Conservation (phyloP, 2,329 filamentous ascomycete species). For the Aureobasidium sp. region DNA sequence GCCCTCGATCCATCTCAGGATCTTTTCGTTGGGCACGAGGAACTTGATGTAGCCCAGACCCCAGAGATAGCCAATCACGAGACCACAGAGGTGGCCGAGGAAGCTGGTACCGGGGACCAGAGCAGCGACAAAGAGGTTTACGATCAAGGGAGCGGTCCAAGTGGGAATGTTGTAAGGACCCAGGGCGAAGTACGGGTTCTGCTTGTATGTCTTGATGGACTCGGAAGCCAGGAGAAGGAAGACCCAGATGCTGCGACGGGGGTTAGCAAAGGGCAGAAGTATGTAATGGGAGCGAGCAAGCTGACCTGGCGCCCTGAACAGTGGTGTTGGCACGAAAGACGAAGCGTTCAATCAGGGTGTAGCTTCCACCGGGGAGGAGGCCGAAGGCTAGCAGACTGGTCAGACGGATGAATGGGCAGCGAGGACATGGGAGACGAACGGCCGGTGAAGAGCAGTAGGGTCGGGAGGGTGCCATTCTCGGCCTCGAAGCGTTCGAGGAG, state of each 20-base stretch:
- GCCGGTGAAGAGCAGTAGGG: conserved; percentile 81
- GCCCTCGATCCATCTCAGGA: conserved; percentile 78
- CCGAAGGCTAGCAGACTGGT: conserved; percentile 32
- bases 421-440: conserved; percentile 52
- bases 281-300: neutral
- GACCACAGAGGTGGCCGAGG: conserved; percentile 76
- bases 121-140: conserved; percentile 66
- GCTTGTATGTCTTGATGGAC: conserved; percentile 74
- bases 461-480: conserved; percentile 83
- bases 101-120: conserved; percentile 77
- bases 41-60: conserved; percentile 85
- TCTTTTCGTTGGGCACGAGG: conserved; percentile 81
- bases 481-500: conserved; percentile 88
- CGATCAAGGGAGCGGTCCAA: conserved; percentile 79
- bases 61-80: conserved; percentile 80
- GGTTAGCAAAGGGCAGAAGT: neutral
- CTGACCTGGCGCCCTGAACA: conserved; percentile 76
- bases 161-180: conserved; percentile 72
- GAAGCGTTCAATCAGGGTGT: conserved; percentile 69
- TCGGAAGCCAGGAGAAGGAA: conserved; percentile 82
- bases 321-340: conserved; percentile 64
- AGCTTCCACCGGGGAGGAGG: conserved; percentile 68
- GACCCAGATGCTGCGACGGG: conserved; percentile 67
- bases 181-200: conserved; percentile 68
- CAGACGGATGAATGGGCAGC: neutral